Percentiles rank a stretch among this genome's conserved stretches.
Conservation (phyloP, 495 filamentous ascomycete genomes). For the Achaetomiella virescens region DNA sequence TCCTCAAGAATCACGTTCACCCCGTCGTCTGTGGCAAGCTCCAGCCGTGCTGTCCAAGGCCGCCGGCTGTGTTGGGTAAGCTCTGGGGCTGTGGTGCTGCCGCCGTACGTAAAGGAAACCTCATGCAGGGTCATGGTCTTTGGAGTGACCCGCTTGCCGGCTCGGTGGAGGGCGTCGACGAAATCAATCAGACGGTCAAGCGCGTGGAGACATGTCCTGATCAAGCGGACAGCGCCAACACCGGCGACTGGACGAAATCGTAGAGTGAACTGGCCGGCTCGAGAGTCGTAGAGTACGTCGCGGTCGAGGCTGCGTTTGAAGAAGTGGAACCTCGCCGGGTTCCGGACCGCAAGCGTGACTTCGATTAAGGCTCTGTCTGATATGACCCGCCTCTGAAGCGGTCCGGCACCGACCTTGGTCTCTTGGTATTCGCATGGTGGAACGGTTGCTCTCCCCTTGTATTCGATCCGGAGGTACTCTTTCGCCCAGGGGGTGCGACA, state of each 20-base stretch:
- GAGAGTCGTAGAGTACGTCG: constrained; percentile 53
- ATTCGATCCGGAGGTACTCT: constrained; percentile 48
- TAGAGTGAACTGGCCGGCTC: constrained; percentile 53
- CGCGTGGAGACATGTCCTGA: constrained; percentile 51
- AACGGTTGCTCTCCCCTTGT: constrained; percentile 38
- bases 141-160: constrained; percentile 43
- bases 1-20: constrained; percentile 51
- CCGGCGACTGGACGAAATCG: constrained; percentile 53
- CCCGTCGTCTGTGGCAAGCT: constrained; percentile 24
- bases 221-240: constrained; percentile 44
- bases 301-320: constrained; percentile 49
- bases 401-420: constrained; percentile 9
- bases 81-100: constrained; percentile 4
- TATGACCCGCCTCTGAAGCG: constrained; percentile 4
- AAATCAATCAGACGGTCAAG: constrained; percentile 62
- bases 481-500: constrained; percentile 41
- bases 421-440: constrained; percentile 20
- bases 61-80: constrained; percentile 3
- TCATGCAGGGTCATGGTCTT: constrained; percentile 53
- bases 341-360: constrained; percentile 27
- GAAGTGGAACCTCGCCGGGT: constrained; percentile 37
- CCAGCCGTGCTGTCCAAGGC: constrained; percentile 35
- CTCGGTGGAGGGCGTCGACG: constrained; percentile 52
- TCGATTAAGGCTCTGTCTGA: constrained; percentile 23
- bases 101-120: constrained; percentile 58